Base-by-base conservation (phyloP, 176 grass and related monocot species). In the Otatea glauca region DNA sequence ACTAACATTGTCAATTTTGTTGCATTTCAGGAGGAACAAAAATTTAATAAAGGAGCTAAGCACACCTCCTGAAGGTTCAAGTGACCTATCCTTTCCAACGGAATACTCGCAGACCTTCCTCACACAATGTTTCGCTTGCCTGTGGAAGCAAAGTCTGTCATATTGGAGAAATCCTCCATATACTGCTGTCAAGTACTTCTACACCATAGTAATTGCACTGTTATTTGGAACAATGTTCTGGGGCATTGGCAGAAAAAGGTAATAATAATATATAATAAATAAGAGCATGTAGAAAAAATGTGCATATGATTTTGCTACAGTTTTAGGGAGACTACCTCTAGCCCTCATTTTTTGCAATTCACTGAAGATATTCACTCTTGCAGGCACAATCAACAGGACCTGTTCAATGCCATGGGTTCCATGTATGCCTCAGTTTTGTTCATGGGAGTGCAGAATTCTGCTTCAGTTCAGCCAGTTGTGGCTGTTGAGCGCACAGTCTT, bases 101-200 rank as follows among this genome's bases (percentile, higher is more conserved):
- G 61, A 92, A 63, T 97, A 92, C 58, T 88, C 94, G 2, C 94
- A 89, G 53, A 65, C 80, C 10, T 94, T 97, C 86, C 18, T 90
- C 23, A 85, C 70, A 81, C 94, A 97, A 68, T 94, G 89, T 80
- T 72, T 80, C 6, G 94, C 94, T 78, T 97, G 94, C 86, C 76
- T 97, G 29, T 97, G 92, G 94, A 97, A 97, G 68, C 92, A 94
- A 82, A 87, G 87, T 18, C 70, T 92, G 67, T 97, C 94, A 68
- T 97, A 94, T 54, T 97, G 94, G 94, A 92, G 94, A 91, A 97
- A 97, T 79, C 94, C 94, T 78, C 92, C 94, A 65, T 94, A 97
- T 67, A 97, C 89, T 35, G 90, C 86, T 43, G 90, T 97, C 71
- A 91, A 93, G 45, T 90, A 92, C 81, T 88, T 97, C 81, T 97